Evolutionary conservation across 805 yeast species (phyloP).

Genomic region (Hanseniaspora valbyensis): DNA sequence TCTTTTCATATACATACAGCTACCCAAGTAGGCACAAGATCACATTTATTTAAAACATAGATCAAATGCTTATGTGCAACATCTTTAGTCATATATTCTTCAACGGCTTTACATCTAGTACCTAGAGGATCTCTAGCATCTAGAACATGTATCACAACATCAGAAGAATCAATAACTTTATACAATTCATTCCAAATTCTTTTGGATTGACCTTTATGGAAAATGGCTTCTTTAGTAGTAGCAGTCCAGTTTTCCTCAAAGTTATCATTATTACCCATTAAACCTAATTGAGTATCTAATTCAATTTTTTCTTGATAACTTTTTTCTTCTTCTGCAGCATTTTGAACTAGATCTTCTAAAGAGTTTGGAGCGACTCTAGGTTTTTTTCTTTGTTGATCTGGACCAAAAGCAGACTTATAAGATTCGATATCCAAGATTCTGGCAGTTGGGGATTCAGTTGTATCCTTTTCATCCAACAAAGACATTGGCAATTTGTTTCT

Average conservation of each 20-base stretch:
- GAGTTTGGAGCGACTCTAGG: constrained; percentile 70
- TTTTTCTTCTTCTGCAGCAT: constrained; percentile 46
- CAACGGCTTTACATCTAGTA: constrained; percentile 86
- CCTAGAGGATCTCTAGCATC: constrained; percentile 98
- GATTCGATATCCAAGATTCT: constrained; percentile 83
- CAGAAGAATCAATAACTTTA: constrained; percentile 94
- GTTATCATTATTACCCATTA: constrained; percentile 55
- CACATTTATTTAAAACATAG: constrained; percentile 92
- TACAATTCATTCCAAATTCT: constrained; percentile 97
- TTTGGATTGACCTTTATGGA: constrained; percentile 93
- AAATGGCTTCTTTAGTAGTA: constrained; percentile 90
- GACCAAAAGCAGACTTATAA: constrained; percentile 75
- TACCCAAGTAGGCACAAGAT: constrained; percentile 97
- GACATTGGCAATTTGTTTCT: constrained; percentile 95
- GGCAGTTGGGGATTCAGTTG: constrained; percentile 63
- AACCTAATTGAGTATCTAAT: constrained; percentile 60
- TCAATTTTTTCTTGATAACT: constrained; percentile 66
- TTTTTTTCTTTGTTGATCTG: constrained; percentile 85
- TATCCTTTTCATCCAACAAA: constrained; percentile 73
- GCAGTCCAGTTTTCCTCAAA: constrained; percentile 70
- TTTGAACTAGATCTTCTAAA: constrained; percentile 63
- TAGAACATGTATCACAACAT: constrained; percentile 88
- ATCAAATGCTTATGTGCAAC: constrained; percentile 94
- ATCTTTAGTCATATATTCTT: constrained; percentile 83
- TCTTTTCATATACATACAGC: constrained; percentile 64